Conservation (phyloP, 148 eudicot species). For the Rhododendron ovatum region DNA sequence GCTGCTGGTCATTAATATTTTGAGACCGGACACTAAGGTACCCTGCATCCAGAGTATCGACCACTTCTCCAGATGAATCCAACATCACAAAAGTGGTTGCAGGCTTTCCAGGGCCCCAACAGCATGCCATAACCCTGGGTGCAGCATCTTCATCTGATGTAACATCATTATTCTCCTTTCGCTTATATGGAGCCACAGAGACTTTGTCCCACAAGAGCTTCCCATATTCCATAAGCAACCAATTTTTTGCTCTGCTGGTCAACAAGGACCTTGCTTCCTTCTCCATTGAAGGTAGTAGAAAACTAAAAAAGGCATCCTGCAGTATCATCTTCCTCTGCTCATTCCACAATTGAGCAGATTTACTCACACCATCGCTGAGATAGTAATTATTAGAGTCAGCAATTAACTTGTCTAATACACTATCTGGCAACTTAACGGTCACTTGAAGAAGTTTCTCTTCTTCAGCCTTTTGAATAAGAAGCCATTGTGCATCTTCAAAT, state of each 20-base stretch:
- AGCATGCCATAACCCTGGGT: conserved; percentile 98
- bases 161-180: conserved; percentile 58
- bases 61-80: conserved; percentile 91
- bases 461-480: conserved; percentile 95
- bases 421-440: conserved; percentile 66
- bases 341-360: conserved; percentile 93
- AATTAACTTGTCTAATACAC: conserved; percentile 45
- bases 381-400: conserved; percentile 79
- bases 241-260: conserved; percentile 71
- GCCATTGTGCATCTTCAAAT: conserved; percentile 98
- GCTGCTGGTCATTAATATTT: conserved; percentile 64
- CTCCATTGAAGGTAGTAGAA: conserved; percentile 79
- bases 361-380: conserved; percentile 88
- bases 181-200: conserved; percentile 86
- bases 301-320: conserved; percentile 61
- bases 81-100: conserved; percentile 91
- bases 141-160: conserved; percentile 79
- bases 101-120: conserved; percentile 96
- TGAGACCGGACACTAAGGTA: conserved; percentile 66
- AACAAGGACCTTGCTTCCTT: conserved; percentile 88
- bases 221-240: conserved; percentile 83
- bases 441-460: conserved; percentile 97
- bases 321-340: conserved; percentile 88
- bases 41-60: conserved; percentile 78
- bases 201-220: conserved; percentile 73